Evolutionary conservation across 352 stramenopile species (phyloP).

Genomic region (Globisporangium splendens): DNA sequence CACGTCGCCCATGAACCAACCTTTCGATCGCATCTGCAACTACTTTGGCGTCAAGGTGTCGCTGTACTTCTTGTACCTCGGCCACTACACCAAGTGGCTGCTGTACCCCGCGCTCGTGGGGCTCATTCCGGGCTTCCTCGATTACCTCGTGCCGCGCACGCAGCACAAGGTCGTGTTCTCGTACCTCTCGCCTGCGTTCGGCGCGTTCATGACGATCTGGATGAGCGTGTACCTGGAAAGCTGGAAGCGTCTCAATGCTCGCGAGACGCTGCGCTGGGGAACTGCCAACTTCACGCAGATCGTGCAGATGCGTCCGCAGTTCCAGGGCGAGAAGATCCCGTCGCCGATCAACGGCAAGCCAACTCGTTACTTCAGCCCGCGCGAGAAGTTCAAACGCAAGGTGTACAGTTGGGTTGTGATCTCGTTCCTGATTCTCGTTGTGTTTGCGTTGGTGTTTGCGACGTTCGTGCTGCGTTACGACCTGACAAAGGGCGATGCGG

Average conservation of each 20-base stretch:
- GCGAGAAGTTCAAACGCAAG: constrained; percentile 70
- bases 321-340: constrained; percentile 67
- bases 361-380: constrained; percentile 60
- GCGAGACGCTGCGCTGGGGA: constrained; percentile 82
- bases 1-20: constrained; percentile 70
- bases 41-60: constrained; percentile 92
- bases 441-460: constrained; percentile 64
- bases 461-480: constrained; percentile 82
- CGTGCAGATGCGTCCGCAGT: constrained; percentile 68
- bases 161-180: constrained; percentile 62
- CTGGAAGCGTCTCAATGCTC: constrained; percentile 85
- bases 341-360: constrained; percentile 72
- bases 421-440: constrained; percentile 69
- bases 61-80: constrained; percentile 97
- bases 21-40: constrained; percentile 75
- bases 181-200: constrained; percentile 74
- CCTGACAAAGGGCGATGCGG: constrained; percentile 58
- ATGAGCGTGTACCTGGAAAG: constrained; percentile 88
- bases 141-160: constrained; percentile 41
- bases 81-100: constrained; percentile 95
- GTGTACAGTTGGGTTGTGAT: constrained; percentile 78
- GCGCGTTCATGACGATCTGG: constrained; percentile 89
- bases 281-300: constrained; percentile 71
- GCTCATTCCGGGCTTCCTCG: constrained; percentile 82
- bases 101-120: constrained; percentile 92